Evolutionary conservation across 140 eudicot species (phyloP), one percentile per base, ranked within the genome.

Genomic region (Bidens hawaiensis): DNA sequence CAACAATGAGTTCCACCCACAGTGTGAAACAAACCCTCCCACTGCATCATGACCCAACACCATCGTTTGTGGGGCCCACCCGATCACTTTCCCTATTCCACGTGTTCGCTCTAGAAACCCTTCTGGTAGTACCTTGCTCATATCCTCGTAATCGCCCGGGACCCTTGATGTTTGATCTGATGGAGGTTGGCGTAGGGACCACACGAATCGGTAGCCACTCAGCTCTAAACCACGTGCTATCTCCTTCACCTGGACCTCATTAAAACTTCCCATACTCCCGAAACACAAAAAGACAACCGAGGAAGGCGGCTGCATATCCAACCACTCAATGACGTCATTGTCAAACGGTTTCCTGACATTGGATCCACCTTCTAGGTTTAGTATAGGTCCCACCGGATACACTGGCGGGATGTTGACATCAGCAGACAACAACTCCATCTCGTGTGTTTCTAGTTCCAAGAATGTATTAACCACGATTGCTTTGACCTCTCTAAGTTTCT

Each of bases 261-360:
- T n/a, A n/a, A n/a, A n/a, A n/a, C n/a, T 5, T 24, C 89, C 85
- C 64, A 36, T 55, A 42, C 78, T 75, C 53, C 89, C 89, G 19
- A 83, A 83, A 64, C n/a, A 83, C 22, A 83, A 55, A 50, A 76
- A 76, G 26, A 83, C 83, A 5, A 83, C 85, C 0, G 90, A 76
- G 1, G 73, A 75, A 21, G 55, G 18, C 3, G 83, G 90, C 33
- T 83, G 90, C 4, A 33, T 24, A 24, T 83, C 81, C 34, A 83
- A 79, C 86, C 83, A 83, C 25, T 30, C 23, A 27, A 73, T 60
- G 6, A 80, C 46, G 0, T 57, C 60, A 5, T 55, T 47, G 3
- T 66, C 48, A 15, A 59, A 28, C 9, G 25, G 2, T 28, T 47
- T 36, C 27, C 63, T 60, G 4, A 6, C 66, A 7, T 36, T 40